phyloP scores from a whole-genome alignment of 331 rosid genomes.

The Malus hybrid region DNA sequence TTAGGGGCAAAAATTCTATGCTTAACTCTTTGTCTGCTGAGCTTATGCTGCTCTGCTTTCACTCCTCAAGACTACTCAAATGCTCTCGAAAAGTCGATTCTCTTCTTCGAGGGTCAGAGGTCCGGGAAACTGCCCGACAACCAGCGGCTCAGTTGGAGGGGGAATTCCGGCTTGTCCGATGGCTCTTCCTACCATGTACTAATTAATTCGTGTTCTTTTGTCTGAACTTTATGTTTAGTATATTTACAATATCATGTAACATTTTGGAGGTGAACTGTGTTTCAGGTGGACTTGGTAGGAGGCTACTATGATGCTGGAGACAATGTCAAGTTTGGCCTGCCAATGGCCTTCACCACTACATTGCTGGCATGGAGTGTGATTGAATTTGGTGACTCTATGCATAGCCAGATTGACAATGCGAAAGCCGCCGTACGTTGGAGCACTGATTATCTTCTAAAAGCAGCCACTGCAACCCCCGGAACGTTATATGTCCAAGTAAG shows the following conservation, averaged over 20 bases:
- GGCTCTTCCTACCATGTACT: conserved; percentile 76
- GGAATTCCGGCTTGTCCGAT: conserved; percentile 69
- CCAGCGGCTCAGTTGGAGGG: conserved; percentile 69
- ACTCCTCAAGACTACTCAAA: conserved; percentile 47
- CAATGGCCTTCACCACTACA: conserved; percentile 91
- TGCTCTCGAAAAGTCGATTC: conserved; percentile 75
- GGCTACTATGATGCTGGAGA: conserved; percentile 99
- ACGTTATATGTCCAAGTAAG: conserved; percentile 84
- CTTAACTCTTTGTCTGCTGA: conserved; percentile 19
- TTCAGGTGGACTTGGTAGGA: conserved; percentile 75
- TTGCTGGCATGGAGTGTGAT: conserved; percentile 82
- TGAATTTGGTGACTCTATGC: conserved; percentile 78
- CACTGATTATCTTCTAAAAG: conserved; percentile 73
- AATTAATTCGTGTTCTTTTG: background rate
- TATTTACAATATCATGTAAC: background rate
- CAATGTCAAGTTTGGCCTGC: conserved; percentile 82
- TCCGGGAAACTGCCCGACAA: conserved; percentile 65
- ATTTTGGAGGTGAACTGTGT: conserved; percentile 12
- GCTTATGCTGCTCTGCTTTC: conserved; percentile 35
- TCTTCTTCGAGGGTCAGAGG: conserved; percentile 86
- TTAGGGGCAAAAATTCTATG: conserved; percentile 11
- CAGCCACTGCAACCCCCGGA: conserved; percentile 58
- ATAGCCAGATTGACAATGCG: conserved; percentile 47
- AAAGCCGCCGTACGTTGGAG: conserved; percentile 70
- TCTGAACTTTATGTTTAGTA: background rate